Evolutionary conservation across 1,284 basidiomycete species (phyloP).

Genomic region (Lentinula novae-zelandiae): DNA sequence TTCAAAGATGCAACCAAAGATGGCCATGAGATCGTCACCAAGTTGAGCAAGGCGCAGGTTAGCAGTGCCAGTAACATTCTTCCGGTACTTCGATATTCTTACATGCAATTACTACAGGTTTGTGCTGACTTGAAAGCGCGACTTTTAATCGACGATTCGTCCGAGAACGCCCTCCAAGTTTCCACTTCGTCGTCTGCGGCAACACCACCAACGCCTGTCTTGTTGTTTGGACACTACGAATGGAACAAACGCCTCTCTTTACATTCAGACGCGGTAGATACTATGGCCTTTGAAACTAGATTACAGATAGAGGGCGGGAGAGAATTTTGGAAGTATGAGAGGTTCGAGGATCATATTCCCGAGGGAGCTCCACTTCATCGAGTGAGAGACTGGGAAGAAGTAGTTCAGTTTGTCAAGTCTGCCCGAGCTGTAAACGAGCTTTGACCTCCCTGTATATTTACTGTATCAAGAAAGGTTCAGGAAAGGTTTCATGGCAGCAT

Average conservation of each 20-base stretch:
- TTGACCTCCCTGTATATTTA: constrained; percentile 3
- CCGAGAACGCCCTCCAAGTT: constrained; percentile 71
- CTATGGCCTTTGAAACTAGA: constrained; percentile 57
- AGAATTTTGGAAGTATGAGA: constrained; percentile 59
- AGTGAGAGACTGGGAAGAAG: constrained; percentile 55
- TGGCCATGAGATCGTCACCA: constrained; percentile 50
- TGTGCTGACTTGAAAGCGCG: constrained; percentile 60
- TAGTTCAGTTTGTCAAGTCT: constrained; percentile 44
- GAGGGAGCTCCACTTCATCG: constrained; percentile 41
- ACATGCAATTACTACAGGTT: constrained; percentile 35
- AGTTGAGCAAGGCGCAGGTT: constrained; percentile 69
- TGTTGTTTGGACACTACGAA: constrained; percentile 74
- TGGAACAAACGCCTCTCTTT: constrained; percentile 64
- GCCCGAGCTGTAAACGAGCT: constrained; percentile 29
- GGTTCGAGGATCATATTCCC: constrained; percentile 32
- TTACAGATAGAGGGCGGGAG: constrained; percentile 43
- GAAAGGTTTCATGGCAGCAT: too few relatives aligned
- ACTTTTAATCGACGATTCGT: constrained; percentile 74
- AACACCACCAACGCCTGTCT: constrained; percentile 41
- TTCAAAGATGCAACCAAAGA: constrained; percentile 52
- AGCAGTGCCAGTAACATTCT: constrained; percentile 10
- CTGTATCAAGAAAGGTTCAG: too few relatives aligned
- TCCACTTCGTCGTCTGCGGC: constrained; percentile 26
- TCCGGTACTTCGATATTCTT: not conserved
- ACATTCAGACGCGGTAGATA: constrained; percentile 42